A percentile compares a stretch with the other conserved stretches of the same genome.
Conservation (phyloP, 2,329 filamentous ascomycete species). For the Amesomyces nigricolor region DNA sequence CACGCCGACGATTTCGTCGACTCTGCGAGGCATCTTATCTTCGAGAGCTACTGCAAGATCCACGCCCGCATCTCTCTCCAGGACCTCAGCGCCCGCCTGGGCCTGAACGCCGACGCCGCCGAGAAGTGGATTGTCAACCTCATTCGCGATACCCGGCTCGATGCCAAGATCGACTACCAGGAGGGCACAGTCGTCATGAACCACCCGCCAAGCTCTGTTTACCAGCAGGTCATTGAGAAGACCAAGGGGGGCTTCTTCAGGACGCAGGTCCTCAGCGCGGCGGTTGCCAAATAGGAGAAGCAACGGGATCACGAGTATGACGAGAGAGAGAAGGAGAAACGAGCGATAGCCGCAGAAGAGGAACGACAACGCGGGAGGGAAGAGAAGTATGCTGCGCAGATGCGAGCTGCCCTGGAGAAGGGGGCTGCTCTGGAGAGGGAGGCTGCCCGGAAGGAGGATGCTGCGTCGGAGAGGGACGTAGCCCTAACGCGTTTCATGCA, state of each 20-base stretch:
- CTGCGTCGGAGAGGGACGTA: too few relatives aligned
- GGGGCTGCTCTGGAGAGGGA: too few relatives aligned
- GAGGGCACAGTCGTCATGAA: constrained; percentile 99
- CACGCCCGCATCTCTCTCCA: constrained; percentile 98
- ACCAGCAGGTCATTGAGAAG: constrained; percentile 98
- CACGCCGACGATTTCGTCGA: constrained; percentile 87
- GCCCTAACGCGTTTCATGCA: too few relatives aligned
- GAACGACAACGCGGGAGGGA: background rate
- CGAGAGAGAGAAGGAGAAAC: too few relatives aligned
- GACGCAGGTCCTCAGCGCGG: constrained; percentile 84
- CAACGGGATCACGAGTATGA: background rate
- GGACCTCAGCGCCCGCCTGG: constrained; percentile 87
- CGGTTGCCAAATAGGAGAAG: constrained; percentile 39
- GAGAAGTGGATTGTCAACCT: constrained; percentile 99
- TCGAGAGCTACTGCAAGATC: constrained; percentile 99
- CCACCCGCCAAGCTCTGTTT: constrained; percentile 95
- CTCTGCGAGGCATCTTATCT: constrained; percentile 90
- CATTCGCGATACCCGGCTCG: constrained; percentile 90
- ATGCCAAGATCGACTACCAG: constrained; percentile 99
- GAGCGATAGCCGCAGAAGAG: background rate
- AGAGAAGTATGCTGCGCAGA: background rate
- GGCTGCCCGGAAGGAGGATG: too few relatives aligned
- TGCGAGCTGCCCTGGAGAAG: too few relatives aligned
- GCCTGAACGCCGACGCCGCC: constrained; percentile 86
- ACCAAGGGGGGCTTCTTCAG: constrained; percentile 99